Conservation (phyloP, 495 filamentous ascomycete genomes). For the Lepraria neglecta region DNA sequence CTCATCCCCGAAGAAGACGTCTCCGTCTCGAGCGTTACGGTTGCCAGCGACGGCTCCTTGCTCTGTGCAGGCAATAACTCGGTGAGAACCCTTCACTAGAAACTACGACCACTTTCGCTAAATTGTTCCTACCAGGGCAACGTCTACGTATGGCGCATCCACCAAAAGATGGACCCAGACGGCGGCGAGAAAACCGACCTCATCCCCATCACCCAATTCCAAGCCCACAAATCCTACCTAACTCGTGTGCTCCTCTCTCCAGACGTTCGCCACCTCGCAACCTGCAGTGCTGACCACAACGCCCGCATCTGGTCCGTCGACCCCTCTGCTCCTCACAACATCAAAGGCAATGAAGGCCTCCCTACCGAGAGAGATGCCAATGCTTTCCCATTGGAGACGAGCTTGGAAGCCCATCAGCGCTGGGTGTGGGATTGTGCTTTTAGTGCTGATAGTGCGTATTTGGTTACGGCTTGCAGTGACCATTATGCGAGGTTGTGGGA, state of each 20-base stretch:
- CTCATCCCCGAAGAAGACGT: slow-evolving; percentile 95
- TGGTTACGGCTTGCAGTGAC: slow-evolving; percentile 96
- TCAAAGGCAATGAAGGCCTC: slow-evolving; percentile 26
- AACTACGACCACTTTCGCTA: slow-evolving; percentile 10
- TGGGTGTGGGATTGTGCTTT: slow-evolving; percentile 99
- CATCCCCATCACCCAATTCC: slow-evolving; percentile 84
- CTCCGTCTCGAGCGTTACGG: slow-evolving; percentile 85
- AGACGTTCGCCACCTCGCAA: slow-evolving; percentile 94
- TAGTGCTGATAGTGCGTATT: slow-evolving; percentile 89
- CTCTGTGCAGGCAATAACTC: slow-evolving; percentile 94
- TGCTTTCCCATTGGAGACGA: slow-evolving; percentile 78
- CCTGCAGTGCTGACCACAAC: slow-evolving; percentile 95
- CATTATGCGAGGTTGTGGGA: slow-evolving; percentile 98
- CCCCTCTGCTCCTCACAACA: slow-evolving; percentile 29
- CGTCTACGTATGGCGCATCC: slow-evolving; percentile 92
- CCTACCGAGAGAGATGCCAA: slow-evolving; percentile 41
- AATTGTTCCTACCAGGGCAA: slow-evolving; percentile 59
- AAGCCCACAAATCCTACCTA: slow-evolving; percentile 87
- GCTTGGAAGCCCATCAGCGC: slow-evolving; percentile 86
- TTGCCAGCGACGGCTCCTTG: slow-evolving; percentile 87
- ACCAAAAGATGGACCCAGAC: slow-evolving; percentile 47
- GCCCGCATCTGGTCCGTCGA: slow-evolving; percentile 96
- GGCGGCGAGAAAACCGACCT: slow-evolving; percentile 73
- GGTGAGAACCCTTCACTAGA: slow-evolving; percentile 43
- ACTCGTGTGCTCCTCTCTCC: slow-evolving; percentile 93